These are phyloP conservation scores for Parietaria judaica DNA, from an alignment of 306 rosid species.

Conservation along the genomic window DNA sequence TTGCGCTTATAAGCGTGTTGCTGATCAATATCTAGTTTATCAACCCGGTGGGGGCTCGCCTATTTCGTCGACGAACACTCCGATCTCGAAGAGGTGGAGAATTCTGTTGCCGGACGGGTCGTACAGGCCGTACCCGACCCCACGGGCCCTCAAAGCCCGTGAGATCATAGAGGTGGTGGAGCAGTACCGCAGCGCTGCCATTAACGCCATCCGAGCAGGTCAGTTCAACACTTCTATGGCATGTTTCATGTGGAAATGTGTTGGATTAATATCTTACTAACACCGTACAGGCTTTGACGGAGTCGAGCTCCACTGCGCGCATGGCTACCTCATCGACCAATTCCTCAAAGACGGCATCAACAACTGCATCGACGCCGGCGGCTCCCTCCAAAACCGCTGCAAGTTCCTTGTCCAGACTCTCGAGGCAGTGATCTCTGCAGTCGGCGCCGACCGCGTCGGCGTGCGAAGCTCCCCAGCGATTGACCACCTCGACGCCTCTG, in stretches of 20 bases:
- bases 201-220: slow-evolving; percentile 76
- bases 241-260: too few relatives aligned
- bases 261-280: too few relatives aligned
- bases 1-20: too few relatives aligned
- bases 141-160: slow-evolving; percentile 38
- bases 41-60: slow-evolving; percentile 70
- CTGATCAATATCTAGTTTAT: slow-evolving; percentile 38
- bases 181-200: slow-evolving; percentile 57
- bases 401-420: slow-evolving; percentile 52
- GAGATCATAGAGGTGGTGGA: slow-evolving; percentile 62
- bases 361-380: slow-evolving; percentile 55
- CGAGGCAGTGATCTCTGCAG: slow-evolving; percentile 43
- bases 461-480: slow-evolving; percentile 79
- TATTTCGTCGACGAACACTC: slow-evolving; percentile 59
- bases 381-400: slow-evolving; percentile 57
- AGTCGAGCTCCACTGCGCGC: slow-evolving; percentile 87
- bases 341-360: slow-evolving; percentile 44
- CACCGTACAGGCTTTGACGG: slow-evolving; percentile 78
- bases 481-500: slow-evolving; percentile 78
- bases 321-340: slow-evolving; percentile 63
- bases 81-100: slow-evolving; percentile 66
- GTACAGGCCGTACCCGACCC: slow-evolving; percentile 51
- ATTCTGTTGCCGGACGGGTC: slow-evolving; percentile 74
- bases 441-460: slow-evolving; percentile 56
- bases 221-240: not conserved